These are phyloP conservation scores for Coemansia erecta DNA, from an alignment of 192 early-diverging fungal species.

Conservation along the genomic window DNA sequence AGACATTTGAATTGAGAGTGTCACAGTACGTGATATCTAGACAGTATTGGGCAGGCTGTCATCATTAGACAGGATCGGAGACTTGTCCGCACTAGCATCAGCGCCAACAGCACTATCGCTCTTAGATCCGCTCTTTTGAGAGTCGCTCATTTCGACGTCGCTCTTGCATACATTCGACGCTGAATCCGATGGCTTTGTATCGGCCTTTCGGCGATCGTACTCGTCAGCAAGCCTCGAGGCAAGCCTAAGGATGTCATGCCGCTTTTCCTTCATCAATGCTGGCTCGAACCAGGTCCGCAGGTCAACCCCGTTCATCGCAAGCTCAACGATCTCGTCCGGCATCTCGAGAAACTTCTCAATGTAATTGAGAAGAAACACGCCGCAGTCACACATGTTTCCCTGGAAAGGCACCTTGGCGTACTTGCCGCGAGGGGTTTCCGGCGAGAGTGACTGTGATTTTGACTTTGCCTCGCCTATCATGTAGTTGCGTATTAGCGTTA, in stretches of 20 bases:
- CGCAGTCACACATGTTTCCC: slow-evolving; percentile 82
- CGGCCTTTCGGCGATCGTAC: neutral
- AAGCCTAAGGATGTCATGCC: slow-evolving; percentile 25
- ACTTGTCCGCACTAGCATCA: too few relatives aligned
- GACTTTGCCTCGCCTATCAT: slow-evolving; percentile 56
- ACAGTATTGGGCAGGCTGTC: neutral
- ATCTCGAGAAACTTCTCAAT: slow-evolving; percentile 66
- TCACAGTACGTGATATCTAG: neutral
- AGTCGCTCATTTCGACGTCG: neutral
- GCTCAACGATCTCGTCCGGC: slow-evolving; percentile 32
- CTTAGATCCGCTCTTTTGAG: neutral
- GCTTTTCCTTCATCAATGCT: slow-evolving; percentile 31
- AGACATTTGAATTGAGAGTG: too few relatives aligned
- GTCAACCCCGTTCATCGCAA: slow-evolving; percentile 26
- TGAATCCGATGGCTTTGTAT: neutral
- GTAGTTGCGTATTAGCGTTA: slow-evolving; percentile 50
- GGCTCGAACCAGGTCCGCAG: slow-evolving; percentile 38
- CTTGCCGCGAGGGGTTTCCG: slow-evolving; percentile 30
- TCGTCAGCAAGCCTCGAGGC: slow-evolving; percentile 22
- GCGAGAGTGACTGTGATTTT: slow-evolving; percentile 46
- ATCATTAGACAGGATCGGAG: too few relatives aligned
- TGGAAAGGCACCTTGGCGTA: slow-evolving; percentile 75
- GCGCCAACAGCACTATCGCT: neutral
- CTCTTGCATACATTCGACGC: neutral
- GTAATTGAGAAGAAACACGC: slow-evolving; percentile 81